Evolutionary conservation across 345 rosid genomes (phyloP), one percentile per base, ranked within the genome.

Genomic region (Populus ilicifolia): DNA sequence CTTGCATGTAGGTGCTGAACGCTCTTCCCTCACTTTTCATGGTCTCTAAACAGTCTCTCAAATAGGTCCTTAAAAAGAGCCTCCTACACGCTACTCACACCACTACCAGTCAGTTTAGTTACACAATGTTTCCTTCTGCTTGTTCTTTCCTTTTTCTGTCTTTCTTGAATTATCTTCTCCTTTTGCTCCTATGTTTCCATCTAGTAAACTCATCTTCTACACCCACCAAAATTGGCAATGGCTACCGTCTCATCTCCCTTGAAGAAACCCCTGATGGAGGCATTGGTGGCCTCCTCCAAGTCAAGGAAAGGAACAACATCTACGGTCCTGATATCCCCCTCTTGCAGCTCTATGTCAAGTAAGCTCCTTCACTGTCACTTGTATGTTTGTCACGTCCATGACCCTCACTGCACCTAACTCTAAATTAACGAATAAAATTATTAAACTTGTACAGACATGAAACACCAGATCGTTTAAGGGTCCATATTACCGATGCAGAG

Each of bases 321-420:
- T 96, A 91, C 81, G 99, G 98, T 71, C 82, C 95, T 48, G 99
- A 96, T 79, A 89, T 96, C 80, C 86, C 97, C 39, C 78, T 73
- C 18, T 80, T 94, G 84, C 95, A 91, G 74, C 87, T 96, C 85
- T 91, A 69, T 74, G 93, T 92, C 86, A 96, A 94, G 99, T 95
- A 86, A 84, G 85, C 70, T 41, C 18, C 9, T 66, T 54, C 8
- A 20, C 11, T 8, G 13, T 25, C 18, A n/a, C 21, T 50, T 65
- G 30, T 16, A 33, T 18, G 50, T 61, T 48, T 62, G 38, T 64
- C 30, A 11, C 5, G 43, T 72, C 56, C 70, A 33, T 64, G 43
- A 2, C 17, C 35, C 43, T 38, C 50, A 23, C 3, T 21, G 29
- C 17, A 56, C 2, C 41, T 62, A 2, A 61, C 12, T 35, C 64